A percentile compares a stretch with the other conserved stretches of the same genome.
Conservation (phyloP, 2,329 filamentous ascomycete species). For the Aureobasidium sp. region DNA sequence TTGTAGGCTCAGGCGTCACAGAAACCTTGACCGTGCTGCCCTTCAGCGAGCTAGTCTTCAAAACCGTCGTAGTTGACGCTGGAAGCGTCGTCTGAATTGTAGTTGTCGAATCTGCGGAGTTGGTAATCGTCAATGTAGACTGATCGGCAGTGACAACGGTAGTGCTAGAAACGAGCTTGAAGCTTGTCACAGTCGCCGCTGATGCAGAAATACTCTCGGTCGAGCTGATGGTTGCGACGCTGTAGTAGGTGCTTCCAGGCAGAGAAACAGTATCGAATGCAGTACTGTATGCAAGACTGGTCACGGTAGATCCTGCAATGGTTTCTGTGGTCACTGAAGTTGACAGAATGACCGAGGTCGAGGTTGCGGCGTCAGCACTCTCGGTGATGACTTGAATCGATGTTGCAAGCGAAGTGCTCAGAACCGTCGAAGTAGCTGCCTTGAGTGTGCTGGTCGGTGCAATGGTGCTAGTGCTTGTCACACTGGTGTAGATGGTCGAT, state of each 20-base stretch:
- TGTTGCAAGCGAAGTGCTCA: slow-evolving; percentile 18
- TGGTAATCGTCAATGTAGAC: slow-evolving; percentile 15
- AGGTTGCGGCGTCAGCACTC: slow-evolving; percentile 19
- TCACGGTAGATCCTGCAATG: slow-evolving; percentile 7
- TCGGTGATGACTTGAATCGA: slow-evolving; percentile 9
- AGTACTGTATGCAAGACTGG: slow-evolving; percentile 12
- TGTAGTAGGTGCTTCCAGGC: slow-evolving; percentile 19
- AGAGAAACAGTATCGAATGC: slow-evolving; percentile 7
- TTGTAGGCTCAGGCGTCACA: slow-evolving; percentile 15
- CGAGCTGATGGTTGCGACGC: slow-evolving; percentile 17
- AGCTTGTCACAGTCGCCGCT: slow-evolving; percentile 15
- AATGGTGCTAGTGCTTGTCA: slow-evolving; percentile 23
- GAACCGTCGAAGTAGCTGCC: slow-evolving; percentile 22
- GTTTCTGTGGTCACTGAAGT: slow-evolving; percentile 12
- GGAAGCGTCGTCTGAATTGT: slow-evolving; percentile 23
- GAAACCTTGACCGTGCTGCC: slow-evolving; percentile 15
- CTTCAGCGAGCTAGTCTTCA: slow-evolving; percentile 16
- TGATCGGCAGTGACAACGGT: slow-evolving; percentile 14
- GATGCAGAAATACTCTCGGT: background rate
- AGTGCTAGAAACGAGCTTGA: slow-evolving; percentile 19
- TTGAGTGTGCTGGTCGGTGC: slow-evolving; percentile 23
- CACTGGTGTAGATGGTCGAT: slow-evolving; percentile 21
- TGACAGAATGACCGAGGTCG: slow-evolving; percentile 16
- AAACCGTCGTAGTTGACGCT: slow-evolving; percentile 17
- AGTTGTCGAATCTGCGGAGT: slow-evolving; percentile 19